Evolutionary conservation across 768 basidiomycete species (phyloP).

Genomic region (Steccherinum ochraceum): DNA sequence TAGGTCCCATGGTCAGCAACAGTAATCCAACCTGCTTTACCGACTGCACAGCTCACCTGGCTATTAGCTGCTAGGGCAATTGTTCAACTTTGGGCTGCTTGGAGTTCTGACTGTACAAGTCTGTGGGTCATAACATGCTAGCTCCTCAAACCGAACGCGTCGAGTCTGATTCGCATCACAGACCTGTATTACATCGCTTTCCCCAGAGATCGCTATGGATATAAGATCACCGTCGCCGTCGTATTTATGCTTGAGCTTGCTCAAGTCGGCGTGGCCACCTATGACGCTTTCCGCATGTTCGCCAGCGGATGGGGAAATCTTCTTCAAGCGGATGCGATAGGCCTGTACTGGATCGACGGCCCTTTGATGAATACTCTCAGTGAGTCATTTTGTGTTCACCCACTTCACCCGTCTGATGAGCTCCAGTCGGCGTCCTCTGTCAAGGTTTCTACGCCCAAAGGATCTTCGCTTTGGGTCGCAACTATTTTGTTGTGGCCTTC

Average conservation of each 20-base stretch:
- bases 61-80: constrained; percentile 1
- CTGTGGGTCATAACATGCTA: neutral
- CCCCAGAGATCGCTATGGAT: neutral
- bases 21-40: too few relatives aligned
- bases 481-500: too few relatives aligned
- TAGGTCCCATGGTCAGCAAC: too few relatives aligned
- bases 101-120: constrained; percentile 2
- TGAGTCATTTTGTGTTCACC: too few relatives aligned
- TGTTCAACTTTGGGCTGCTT: neutral
- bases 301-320: neutral
- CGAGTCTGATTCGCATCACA: too few relatives aligned
- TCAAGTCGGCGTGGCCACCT: neutral
- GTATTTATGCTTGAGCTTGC: neutral
- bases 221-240: neutral
- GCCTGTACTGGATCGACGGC: neutral
- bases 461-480: neutral
- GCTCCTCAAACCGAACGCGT: too few relatives aligned
- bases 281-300: neutral
- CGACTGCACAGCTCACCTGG: too few relatives aligned
- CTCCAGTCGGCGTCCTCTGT: neutral
- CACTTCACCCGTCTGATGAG: neutral
- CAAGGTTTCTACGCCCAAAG: neutral
- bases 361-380: neutral
- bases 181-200: neutral
- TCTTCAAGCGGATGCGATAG: neutral